Evolutionary conservation across 306 rosid genomes (phyloP).

Genomic region (Cucurbita pepo): DNA sequence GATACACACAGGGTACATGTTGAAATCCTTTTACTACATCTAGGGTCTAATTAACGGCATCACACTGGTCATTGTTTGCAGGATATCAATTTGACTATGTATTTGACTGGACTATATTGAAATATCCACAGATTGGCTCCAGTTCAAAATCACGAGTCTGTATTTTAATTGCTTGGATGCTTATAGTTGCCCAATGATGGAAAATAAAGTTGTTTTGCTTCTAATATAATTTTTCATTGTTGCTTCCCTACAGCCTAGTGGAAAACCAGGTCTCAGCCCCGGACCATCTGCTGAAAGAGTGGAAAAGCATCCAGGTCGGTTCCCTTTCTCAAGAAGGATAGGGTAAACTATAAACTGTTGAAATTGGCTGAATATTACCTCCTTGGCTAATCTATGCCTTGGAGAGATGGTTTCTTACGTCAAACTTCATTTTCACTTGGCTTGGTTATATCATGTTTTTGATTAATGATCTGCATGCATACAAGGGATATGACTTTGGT

Average conservation of each 20-base stretch:
- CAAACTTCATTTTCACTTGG: neutral
- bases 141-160: conserved; percentile 8
- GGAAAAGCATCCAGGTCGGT: conserved; percentile 74
- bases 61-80: conserved; percentile 14
- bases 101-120: conserved; percentile 77
- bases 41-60: neutral
- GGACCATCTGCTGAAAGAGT: conserved; percentile 56
- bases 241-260: conserved; percentile 45
- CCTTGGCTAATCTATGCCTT: neutral
- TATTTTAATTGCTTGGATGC: neutral
- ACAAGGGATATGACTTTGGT: neutral
- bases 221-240: conserved; percentile 7
- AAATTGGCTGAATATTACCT: neutral
- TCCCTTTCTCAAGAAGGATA: conserved; percentile 7
- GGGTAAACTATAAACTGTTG: conserved; percentile 5
- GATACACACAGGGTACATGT: neutral
- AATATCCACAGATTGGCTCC: conserved; percentile 34
- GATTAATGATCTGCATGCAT: conserved; percentile 2
- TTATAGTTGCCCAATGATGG: neutral
- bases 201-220: conserved; percentile 1
- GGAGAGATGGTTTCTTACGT: neutral
- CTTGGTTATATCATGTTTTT: neutral
- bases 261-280: conserved; percentile 49
- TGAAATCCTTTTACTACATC: neutral
- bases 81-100: conserved; percentile 47